Base-by-base conservation (phyloP, 805 yeast genomes). In the Candida nemodendra region DNA sequence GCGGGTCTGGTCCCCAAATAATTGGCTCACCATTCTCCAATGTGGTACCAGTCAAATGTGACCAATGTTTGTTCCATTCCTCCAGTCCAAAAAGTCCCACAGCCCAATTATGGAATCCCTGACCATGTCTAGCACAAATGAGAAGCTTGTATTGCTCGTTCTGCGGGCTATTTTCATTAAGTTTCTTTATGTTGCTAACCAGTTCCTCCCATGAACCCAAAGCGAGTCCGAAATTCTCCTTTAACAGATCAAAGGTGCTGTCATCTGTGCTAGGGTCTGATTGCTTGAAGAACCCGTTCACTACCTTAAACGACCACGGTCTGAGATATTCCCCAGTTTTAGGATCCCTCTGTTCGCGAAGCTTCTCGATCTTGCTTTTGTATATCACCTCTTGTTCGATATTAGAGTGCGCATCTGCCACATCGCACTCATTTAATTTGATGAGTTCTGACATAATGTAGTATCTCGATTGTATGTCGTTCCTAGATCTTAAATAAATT, bases 41-140 rank as follows among this genome's bases (percentile, higher is more conserved):
- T 0, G 50, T 44, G 9, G 54, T 50, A 2, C 80, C 79, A 4
- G 66, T 61, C 30, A 69, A 42, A 12, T 61, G 59, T 5, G 78
- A 67, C 79, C 80, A 79, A 41, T 78, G 69, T 0, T 53, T 48
- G 48, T 76, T 60, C 89, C 87, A 81, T n/a, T 59, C 74, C 2
- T 68, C 67, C 14, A 65, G 38, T 9, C 86, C 86, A 48, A 78
- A 79, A 41, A 73, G 68, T 16, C 60, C 62, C 12, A 79, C 76
- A 3, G 76, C 71, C 30, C 66, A 64, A 48, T 81, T 81, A 45
- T 81, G 89, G 52, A 61, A 74, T 0, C 87, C 88, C 56, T 81
- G 84, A 5, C 87, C 88, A 49, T 81, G 88, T 53, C 88, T 68
- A 9, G 82, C 81, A 37, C 76, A 65, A 32, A 76, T 69, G 3